Base-by-base conservation (phyloP, 2,329 filamentous ascomycete genomes). In the Paraphaeosphaeria minitans region DNA sequence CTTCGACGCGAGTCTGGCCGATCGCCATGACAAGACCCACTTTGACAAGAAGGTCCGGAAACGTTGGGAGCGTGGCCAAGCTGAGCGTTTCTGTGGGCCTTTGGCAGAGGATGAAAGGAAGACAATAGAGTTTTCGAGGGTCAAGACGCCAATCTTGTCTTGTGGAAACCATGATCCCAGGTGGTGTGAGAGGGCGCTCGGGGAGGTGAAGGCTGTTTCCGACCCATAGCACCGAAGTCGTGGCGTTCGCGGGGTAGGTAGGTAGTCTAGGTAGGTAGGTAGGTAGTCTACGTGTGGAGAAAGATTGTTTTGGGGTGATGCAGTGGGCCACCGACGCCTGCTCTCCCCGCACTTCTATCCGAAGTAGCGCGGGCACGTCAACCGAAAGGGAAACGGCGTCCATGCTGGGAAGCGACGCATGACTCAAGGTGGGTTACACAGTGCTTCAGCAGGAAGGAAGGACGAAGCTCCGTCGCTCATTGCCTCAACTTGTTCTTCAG, bases 1-100 rank as follows among this genome's bases (percentile, higher is more conserved):
- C 55, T 16, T 51, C 33, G 13, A 54, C 37, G 8, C 46, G 39
- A 22, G 58, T 57, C 52, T 63, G 58, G 31, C 62, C 60, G 24
- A 65, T 57, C 21, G 58, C 63, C 46, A 56, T 63, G 13, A 65
- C 33, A 22, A 64, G 61, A 29, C 45, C 59, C 31, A 62, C 51
- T 60, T 64, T 66, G 46, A 21, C 42, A 8, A 45, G 39, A 27
- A 63, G 61, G 45, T 60, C 55, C 19, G 57, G 59, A 35, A 53
- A 61, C n/a, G 47, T 42, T 29, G 49, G 49, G 2, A 52, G 29
- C 14, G 37, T 42, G 49, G 37, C 29, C 22, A n/a, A 42, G 24
- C 16, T 52, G 22, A 14, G 24, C n/a, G 37, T 42, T 12, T 27
- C 13, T 4, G 39, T 16, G 13, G 13, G 33, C 3, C 13, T 2